These are phyloP conservation scores for Colletotrichum tamarilloi DNA, from an alignment of 2,329 filamentous ascomycete species.

Conservation along the genomic window DNA sequence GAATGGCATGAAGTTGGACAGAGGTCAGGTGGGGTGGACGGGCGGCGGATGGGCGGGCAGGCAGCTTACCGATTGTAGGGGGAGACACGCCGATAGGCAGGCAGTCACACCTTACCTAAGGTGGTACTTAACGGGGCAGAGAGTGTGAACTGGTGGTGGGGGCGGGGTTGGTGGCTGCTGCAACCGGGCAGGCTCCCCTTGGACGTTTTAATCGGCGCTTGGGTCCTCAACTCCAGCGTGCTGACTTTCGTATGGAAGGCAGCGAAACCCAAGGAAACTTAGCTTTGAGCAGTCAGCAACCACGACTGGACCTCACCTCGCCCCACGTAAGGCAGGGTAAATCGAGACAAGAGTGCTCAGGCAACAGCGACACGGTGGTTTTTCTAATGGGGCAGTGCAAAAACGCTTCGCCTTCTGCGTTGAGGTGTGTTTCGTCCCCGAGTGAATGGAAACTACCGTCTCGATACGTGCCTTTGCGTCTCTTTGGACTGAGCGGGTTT, in stretches of 20 bases:
- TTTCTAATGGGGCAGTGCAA: not conserved
- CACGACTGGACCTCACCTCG: not conserved
- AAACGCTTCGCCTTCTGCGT: not conserved
- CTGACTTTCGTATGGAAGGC: not conserved
- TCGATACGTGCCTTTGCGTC: not conserved
- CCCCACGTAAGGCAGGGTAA: not conserved
- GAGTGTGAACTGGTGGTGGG: not conserved
- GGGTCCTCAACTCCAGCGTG: not conserved
- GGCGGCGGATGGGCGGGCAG: not conserved
- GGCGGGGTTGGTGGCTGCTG: not conserved
- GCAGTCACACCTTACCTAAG: not conserved
- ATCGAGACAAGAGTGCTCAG: not conserved
- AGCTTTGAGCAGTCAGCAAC: not conserved
- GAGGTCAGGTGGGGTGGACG: conserved; percentile 4
- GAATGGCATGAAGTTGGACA: not conserved
- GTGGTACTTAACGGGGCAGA: not conserved
- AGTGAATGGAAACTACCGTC: not conserved
- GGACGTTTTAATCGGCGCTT: not conserved
- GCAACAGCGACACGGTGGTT: not conserved
- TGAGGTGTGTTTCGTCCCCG: not conserved
- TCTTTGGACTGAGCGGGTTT: not conserved
- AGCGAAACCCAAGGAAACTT: not conserved
- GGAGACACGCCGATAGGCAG: not conserved
- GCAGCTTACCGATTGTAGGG: not conserved
- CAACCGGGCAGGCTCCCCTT: not conserved